Evolutionary conservation across 2,329 filamentous ascomycete genomes (phyloP).

Genomic region (Biscogniauxia marginata): DNA sequence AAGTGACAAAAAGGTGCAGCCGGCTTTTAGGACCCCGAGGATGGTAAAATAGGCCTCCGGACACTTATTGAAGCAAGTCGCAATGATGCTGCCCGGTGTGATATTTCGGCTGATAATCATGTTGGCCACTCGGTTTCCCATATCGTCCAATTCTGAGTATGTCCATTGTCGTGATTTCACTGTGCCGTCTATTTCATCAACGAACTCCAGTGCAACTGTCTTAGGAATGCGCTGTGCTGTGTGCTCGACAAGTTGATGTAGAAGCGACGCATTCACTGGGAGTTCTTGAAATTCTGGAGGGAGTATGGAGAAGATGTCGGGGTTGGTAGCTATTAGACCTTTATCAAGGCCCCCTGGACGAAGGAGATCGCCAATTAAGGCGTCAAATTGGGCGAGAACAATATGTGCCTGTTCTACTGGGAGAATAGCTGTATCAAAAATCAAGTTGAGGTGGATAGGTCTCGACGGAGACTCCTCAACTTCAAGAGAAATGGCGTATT

Average conservation of each 20-base stretch:
- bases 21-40: constrained; percentile 77
- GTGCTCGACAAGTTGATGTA: constrained; percentile 77
- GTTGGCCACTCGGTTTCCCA: constrained; percentile 71
- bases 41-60: constrained; percentile 82
- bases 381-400: constrained; percentile 71
- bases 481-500: constrained; percentile 81
- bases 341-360: constrained; percentile 42
- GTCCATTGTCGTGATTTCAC: constrained; percentile 62
- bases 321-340: constrained; percentile 33
- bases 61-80: constrained; percentile 80
- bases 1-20: constrained; percentile 77
- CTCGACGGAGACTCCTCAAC: constrained; percentile 56
- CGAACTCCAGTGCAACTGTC: constrained; percentile 73
- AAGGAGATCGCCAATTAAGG: constrained; percentile 59
- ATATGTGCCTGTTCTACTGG: constrained; percentile 66
- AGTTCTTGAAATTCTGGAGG: constrained; percentile 60
- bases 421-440: constrained; percentile 62
- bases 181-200: constrained; percentile 50
- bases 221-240: constrained; percentile 56
- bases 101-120: constrained; percentile 54
- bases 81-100: constrained; percentile 61
- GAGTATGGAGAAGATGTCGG: constrained; percentile 60
- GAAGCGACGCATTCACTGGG: constrained; percentile 53
- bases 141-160: constrained; percentile 67
- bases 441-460: constrained; percentile 61